A percentile compares a stretch with the other conserved stretches of the same genome.
Evolutionary conservation across 2,329 filamentous ascomycete species (phyloP).

Genomic region (Trichoderma hamatum): DNA sequence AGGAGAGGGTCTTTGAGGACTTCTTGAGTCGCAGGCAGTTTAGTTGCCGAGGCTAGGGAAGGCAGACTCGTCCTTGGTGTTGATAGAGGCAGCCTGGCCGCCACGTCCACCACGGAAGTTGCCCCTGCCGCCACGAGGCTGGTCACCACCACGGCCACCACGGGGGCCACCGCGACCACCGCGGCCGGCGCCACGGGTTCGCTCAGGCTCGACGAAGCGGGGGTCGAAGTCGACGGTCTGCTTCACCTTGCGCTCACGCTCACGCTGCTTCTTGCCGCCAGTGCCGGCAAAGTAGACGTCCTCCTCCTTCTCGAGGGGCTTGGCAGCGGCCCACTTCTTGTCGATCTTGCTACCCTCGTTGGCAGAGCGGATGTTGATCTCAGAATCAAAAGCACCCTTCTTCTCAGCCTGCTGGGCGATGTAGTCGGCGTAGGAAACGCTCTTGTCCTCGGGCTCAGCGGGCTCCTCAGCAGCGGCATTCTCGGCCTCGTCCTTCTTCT

Average conservation of each 20-base stretch:
- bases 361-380: slow-evolving; percentile 76
- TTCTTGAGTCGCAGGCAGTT: slow-evolving; percentile 30
- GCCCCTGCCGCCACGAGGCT: slow-evolving; percentile 50
- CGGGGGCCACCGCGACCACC: slow-evolving; percentile 57
- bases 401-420: slow-evolving; percentile 72
- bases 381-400: slow-evolving; percentile 69
- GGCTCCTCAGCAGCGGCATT: slow-evolving; percentile 52
- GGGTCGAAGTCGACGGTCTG: slow-evolving; percentile 85
- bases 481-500: slow-evolving; percentile 68
- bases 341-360: slow-evolving; percentile 87
- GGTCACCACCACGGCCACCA: slow-evolving; percentile 53
- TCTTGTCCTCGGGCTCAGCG: slow-evolving; percentile 78
- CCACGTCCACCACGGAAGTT: slow-evolving; percentile 50
- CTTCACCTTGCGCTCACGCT: slow-evolving; percentile 93
- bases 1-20: slow-evolving; percentile 25
- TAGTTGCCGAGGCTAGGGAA: slow-evolving; percentile 65
- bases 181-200: slow-evolving; percentile 56
- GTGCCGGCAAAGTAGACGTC: slow-evolving; percentile 76
- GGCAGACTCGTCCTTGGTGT: slow-evolving; percentile 60
- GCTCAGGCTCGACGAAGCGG: slow-evolving; percentile 73
- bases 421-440: slow-evolving; percentile 88
- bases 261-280: slow-evolving; percentile 77
- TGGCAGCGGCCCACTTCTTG: slow-evolving; percentile 92
- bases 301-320: slow-evolving; percentile 66
- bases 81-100: slow-evolving; percentile 49